Evolutionary conservation across 2,329 filamentous ascomycete genomes (phyloP).

Genomic region (Botrytis cinerea): DNA sequence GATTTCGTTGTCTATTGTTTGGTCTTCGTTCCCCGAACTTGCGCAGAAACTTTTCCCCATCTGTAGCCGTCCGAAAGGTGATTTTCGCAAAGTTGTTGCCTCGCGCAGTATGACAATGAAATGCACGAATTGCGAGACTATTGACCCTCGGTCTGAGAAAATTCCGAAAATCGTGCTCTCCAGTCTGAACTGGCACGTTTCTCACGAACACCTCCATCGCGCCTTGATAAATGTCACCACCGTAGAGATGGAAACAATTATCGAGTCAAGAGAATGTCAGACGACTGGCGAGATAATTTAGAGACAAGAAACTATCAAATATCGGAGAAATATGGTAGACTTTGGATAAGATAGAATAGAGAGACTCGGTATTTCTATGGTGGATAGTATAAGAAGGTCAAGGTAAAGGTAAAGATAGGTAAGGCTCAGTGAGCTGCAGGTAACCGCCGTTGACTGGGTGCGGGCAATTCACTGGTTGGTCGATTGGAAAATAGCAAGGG

Average conservation of each 20-base stretch:
- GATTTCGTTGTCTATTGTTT: not conserved
- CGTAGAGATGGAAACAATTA: not conserved
- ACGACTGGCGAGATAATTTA: too few relatives aligned
- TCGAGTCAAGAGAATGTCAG: not conserved
- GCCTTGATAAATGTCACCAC: not conserved
- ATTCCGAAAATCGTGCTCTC: constrained; percentile 45
- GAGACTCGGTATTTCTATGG: not conserved
- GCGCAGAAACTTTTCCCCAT: constrained; percentile 48
- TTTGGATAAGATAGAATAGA: not conserved
- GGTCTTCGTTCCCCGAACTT: constrained; percentile 35
- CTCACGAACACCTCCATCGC: constrained; percentile 51
- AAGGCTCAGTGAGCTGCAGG: not conserved
- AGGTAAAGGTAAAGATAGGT: not conserved
- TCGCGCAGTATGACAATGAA: constrained; percentile 47
- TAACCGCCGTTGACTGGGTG: not conserved
- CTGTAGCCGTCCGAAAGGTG: constrained; percentile 47
- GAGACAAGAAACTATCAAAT: not conserved
- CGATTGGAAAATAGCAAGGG: not conserved
- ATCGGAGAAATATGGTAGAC: not conserved
- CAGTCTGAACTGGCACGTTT: constrained; percentile 47
- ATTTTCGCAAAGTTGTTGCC: constrained; percentile 47
- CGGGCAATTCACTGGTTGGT: not conserved
- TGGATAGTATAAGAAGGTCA: not conserved
- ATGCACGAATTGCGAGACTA: constrained; percentile 46
- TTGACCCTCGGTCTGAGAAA: constrained; percentile 46